These are phyloP conservation scores for Aspergillus terreus DNA, from an alignment of 2,329 filamentous ascomycete genomes.

Conservation along the genomic window DNA sequence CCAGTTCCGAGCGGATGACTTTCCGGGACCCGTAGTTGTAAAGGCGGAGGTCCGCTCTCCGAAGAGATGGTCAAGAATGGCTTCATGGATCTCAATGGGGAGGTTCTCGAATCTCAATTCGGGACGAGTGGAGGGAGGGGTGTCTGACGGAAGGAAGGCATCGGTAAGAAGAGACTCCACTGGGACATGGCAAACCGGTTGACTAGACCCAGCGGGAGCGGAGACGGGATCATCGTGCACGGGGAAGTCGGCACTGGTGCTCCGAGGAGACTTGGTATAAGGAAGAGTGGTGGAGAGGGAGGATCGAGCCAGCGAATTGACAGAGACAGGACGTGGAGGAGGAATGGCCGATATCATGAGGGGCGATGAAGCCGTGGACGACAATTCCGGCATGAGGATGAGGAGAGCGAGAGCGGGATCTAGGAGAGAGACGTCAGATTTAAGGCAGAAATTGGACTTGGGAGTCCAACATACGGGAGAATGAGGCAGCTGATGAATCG, in stretches of 20 bases:
- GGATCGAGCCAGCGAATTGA: conserved; percentile 27
- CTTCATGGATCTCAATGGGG: conserved; percentile 68
- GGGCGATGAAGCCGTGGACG: conserved; percentile 11
- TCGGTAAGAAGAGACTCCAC: conserved; percentile 26
- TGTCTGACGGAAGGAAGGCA: conserved; percentile 13
- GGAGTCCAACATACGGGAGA: no score
- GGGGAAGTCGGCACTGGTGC: conserved; percentile 24
- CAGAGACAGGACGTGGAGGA: conserved; percentile 29
- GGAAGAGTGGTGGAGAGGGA: conserved; percentile 18
- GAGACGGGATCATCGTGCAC: conserved; percentile 19
- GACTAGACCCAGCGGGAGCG: conserved; percentile 17
- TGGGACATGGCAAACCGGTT: conserved; percentile 18
- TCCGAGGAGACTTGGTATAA: conserved; percentile 23
- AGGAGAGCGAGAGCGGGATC: conserved; percentile 1
- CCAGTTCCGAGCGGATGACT: conserved; percentile 56
- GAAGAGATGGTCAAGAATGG: conserved; percentile 67
- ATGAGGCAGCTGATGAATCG: no score
- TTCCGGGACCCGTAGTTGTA: conserved; percentile 53
- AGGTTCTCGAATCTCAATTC: conserved; percentile 41
- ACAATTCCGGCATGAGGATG: conserved; percentile 10
- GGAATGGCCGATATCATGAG: conserved; percentile 29
- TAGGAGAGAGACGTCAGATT: neutral
- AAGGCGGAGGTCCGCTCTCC: conserved; percentile 63
- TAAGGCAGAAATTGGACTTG: no score
- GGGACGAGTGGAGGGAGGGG: conserved; percentile 12